Conservation (phyloP, 805 yeast genomes). For the Myxozyma lipomycoides region DNA sequence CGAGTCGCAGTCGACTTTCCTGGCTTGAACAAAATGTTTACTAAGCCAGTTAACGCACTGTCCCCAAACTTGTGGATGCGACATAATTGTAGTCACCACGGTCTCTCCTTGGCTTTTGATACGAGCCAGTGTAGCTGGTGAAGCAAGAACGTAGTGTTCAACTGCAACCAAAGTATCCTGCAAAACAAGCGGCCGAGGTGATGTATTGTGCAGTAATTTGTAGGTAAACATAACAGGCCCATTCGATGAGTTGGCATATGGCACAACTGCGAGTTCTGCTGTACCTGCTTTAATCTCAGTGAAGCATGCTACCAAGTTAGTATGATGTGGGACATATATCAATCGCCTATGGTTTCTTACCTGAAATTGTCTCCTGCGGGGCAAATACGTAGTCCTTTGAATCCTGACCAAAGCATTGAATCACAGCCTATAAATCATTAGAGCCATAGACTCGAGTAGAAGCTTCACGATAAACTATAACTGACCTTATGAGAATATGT, state of each 20-base stretch:
- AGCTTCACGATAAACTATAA: neutral
- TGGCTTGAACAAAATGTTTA: constrained; percentile 38
- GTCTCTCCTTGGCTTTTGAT: constrained; percentile 18
- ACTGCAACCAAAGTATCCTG: constrained; percentile 81
- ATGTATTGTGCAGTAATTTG: constrained; percentile 72
- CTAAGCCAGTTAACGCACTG: constrained; percentile 63
- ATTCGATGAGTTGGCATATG: constrained; percentile 90
- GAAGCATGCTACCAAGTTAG: constrained; percentile 57
- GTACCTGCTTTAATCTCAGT: constrained; percentile 44
- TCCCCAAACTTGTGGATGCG: constrained; percentile 99
- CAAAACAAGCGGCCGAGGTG: constrained; percentile 45
- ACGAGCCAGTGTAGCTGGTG: constrained; percentile 6
- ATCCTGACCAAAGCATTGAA: constrained; percentile 10
- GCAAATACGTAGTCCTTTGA: neutral
- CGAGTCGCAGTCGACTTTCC: constrained; percentile 63
- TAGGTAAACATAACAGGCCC: constrained; percentile 88
- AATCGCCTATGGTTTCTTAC: constrained; percentile 17
- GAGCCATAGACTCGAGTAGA: neutral
- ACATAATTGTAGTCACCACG: constrained; percentile 57
- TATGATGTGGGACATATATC: constrained; percentile 29
- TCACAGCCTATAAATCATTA: constrained; percentile 13
- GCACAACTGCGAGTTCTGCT: constrained; percentile 74
- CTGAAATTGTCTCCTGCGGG: neutral
- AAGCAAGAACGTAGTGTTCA: constrained; percentile 65
- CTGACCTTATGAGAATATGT: constrained; percentile 85